Percentiles rank a stretch among this genome's conserved stretches.
These are phyloP conservation scores for Metschnikowia drakensbergensis DNA, from an alignment of 805 yeast genomes.

Conservation along the genomic window DNA sequence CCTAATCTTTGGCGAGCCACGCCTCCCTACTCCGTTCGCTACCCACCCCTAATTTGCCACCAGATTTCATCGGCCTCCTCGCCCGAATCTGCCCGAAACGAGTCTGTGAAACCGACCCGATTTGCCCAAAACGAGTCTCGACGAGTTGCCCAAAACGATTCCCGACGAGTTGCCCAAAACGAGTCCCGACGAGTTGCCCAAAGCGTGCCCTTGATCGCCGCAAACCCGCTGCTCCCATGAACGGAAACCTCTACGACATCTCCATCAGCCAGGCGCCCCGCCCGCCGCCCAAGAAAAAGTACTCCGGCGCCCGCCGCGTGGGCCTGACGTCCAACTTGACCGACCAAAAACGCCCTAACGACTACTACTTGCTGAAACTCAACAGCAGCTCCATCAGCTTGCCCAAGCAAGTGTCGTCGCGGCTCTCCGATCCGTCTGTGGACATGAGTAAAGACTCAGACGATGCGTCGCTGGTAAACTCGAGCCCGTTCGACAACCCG, in stretches of 20 bases:
- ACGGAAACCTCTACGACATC: slow-evolving; percentile 28
- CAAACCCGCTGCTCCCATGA: slow-evolving; percentile 9
- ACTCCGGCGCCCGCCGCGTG: slow-evolving; percentile 23
- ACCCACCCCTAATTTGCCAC: too few species aligned
- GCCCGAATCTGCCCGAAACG: too few species aligned
- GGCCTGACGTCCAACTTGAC: slow-evolving; percentile 23
- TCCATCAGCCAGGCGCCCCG: slow-evolving; percentile 13
- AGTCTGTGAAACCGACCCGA: too few species aligned
- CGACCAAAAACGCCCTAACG: slow-evolving; percentile 37
- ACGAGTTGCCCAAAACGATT: too few species aligned
- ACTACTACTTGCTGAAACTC: slow-evolving; percentile 34
- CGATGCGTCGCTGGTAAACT: slow-evolving; percentile 30
- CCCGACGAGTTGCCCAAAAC: too few species aligned
- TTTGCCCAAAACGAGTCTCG: too few species aligned
- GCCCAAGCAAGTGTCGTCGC: slow-evolving; percentile 24
- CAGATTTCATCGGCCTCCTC: too few species aligned
- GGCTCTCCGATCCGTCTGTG: slow-evolving; percentile 31
- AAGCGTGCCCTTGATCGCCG: too few species aligned
- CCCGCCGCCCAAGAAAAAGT: slow-evolving; percentile 18
- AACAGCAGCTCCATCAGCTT: slow-evolving; percentile 22
- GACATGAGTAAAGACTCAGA: slow-evolving; percentile 28
- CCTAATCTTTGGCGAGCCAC: too few species aligned
- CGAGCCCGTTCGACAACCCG: slow-evolving; percentile 31
- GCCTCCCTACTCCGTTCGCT: too few species aligned
- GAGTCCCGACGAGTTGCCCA: too few species aligned